Evolutionary conservation across 2,329 filamentous ascomycete genomes (phyloP), one percentile per base, ranked within the genome.

Genomic region (Neophaeococcomyces mojaviensis): DNA sequence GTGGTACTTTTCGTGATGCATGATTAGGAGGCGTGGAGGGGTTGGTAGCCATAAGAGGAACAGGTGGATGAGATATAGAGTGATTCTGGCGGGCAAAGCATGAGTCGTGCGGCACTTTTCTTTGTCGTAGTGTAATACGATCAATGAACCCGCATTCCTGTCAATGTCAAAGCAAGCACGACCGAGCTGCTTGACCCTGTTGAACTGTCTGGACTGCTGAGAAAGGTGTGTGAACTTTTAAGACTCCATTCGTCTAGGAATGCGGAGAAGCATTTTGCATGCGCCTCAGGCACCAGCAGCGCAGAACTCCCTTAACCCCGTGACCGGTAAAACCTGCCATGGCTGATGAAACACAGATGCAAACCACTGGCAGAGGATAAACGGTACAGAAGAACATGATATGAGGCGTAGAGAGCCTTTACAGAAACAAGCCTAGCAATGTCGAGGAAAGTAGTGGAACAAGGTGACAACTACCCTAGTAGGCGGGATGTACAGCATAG

Each of bases 21-120:
- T 44, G 41, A 24, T 37, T 44, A 37, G 33, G 20, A 37, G 22
- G 16, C 9, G 41, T n/a, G 15, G 41, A 44, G 33, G 32, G 41
- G 41, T 37, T 33, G 36, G 39, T n/a, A 42, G 41, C 41, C 41
- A 44, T 44, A 33, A 22, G 24, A 7, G 13, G 13, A 31, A 31
- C 32, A 37, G 30, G 30, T 16, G 37, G 26, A 37, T 15, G 41
- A 44, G 22, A 16, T 18, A 22, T 30, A 44, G 28, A 22, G 30
- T 44, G 41, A 16, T 34, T 20, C 41, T 24, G 30, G 15, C 7
- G 19, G 41, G 20, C 32, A 44, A 7, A 16, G 22, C 41, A 44
- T 44, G 32, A 44, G 33, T 36, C n/a, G 6, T 18, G 19, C n/a
- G 7, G 37, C 13, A n/a, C 10, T 13, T 15, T n/a, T 10, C 8